Evolutionary conservation across 129 eudicot genomes (phyloP).

Genomic region (Flaveria robusta): DNA sequence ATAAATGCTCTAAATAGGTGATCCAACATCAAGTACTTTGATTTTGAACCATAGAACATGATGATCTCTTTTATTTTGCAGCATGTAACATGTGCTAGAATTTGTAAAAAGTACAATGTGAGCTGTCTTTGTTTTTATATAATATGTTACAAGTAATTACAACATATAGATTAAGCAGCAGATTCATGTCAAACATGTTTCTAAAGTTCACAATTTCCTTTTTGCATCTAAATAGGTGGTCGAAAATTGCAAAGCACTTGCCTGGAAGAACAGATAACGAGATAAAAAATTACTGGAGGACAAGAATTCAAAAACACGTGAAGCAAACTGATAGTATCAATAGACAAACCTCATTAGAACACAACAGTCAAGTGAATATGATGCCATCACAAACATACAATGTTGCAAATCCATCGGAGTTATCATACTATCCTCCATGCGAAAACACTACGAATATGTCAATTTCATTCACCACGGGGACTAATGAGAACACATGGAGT

Average conservation of each 20-base stretch:
- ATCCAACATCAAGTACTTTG: slow-evolving; percentile 26
- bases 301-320: slow-evolving; percentile 77
- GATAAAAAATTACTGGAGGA: slow-evolving; percentile 88
- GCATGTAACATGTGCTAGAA: slow-evolving; percentile 38
- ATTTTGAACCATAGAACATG: slow-evolving; percentile 51
- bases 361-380: slow-evolving; percentile 22
- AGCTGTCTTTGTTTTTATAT: background rate
- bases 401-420: slow-evolving; percentile 39
- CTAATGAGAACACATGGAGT: slow-evolving; percentile 65
- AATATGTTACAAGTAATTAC: background rate
- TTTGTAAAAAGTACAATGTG: background rate
- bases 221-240: slow-evolving; percentile 61
- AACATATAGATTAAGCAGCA: background rate
- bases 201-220: background rate
- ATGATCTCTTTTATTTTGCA: slow-evolving; percentile 24
- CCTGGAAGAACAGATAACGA: slow-evolving; percentile 95
- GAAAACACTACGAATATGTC: slow-evolving; percentile 43
- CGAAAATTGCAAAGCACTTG: slow-evolving; percentile 82
- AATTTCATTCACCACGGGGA: slow-evolving; percentile 38
- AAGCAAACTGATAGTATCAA: slow-evolving; percentile 42
- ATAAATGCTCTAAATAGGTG: too few species aligned
- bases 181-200: background rate
- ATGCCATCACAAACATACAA: slow-evolving; percentile 27
- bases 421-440: slow-evolving; percentile 25
- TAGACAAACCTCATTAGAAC: slow-evolving; percentile 31